Evolutionary conservation across 2,329 filamentous ascomycete species (phyloP), one percentile per base, ranked within the genome.

Genomic region (Xylariaceae sp.): DNA sequence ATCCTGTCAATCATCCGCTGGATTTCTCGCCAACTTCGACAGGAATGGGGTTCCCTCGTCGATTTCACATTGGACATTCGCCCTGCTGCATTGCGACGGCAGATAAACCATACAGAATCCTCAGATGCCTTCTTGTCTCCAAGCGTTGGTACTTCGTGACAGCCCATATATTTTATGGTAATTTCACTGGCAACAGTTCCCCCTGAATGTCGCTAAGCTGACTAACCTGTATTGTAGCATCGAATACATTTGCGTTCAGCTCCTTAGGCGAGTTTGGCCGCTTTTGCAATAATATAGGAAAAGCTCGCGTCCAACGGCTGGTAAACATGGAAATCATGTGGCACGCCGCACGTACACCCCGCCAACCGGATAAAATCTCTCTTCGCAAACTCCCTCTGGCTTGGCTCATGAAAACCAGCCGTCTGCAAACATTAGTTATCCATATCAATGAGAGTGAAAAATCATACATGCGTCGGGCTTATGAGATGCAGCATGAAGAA

Each of bases 241-340:
- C 53, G 2, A 82, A 82, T 58, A 76, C 67, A 0, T 81, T 81
- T 54, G 75, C 73, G 0, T 81, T 82, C 59, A 79, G 76, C n/a
- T 78, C 75, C n/a, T 64, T 82, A 0, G 79, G 79, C 39, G 79
- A 82, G 62, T 74, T 77, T 61, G 74, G 73, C 46, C 72, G 76
- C 36, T 82, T 82, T 58, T 72, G 70, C 47, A 61, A 59, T 1
- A 73, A 77, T 0, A 80, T 80, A 18, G 70, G 72, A 1, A 30
- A 24, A 1, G 60, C 67, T 3, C 71, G 75, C 0, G 53, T 75
- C 1, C 70, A 77, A n/a, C 67, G 77, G 0, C 35, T 81, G 0
- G 76, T 75, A 43, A 68, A 78, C 26, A 52, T 81, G 0, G 76
- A 80, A 54, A 35, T 81, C 0, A 61, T 77, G 1, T 78, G 74